A percentile compares a stretch with the other conserved stretches of the same genome.
Conservation (phyloP, 1,139 yeast species). For the Hemisphaericaspora lyxosophila region DNA sequence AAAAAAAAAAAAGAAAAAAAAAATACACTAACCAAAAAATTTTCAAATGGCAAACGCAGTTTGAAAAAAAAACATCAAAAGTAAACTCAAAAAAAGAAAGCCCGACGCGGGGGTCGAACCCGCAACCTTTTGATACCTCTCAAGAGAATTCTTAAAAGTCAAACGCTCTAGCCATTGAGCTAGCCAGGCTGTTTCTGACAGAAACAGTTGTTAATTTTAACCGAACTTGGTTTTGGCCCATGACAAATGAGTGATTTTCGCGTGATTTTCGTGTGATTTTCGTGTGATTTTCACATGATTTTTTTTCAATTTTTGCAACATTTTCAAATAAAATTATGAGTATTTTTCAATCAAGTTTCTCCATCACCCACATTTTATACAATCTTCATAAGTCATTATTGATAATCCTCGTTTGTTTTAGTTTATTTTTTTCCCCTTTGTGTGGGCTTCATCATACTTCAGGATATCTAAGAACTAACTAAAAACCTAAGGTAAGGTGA, state of each 20-base stretch:
- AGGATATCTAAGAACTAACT: no score
- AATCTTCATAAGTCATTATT: no score
- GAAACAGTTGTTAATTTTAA: background rate
- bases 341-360: no score
- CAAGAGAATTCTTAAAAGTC: conserved; percentile 31
- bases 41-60: conserved; percentile 1
- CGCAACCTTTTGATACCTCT: conserved; percentile 43
- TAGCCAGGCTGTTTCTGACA: conserved; percentile 33
- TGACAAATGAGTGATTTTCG: background rate
- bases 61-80: background rate
- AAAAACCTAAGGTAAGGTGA: no score
- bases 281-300: background rate
- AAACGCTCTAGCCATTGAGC: conserved; percentile 51
- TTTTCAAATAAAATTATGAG: background rate
- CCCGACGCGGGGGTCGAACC: conserved; percentile 54
- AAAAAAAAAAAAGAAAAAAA: background rate
- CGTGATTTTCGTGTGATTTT: background rate
- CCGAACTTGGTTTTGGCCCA: background rate
- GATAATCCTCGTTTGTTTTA: no score
- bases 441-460: no score
- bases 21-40: conserved; percentile 1
- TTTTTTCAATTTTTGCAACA: background rate
- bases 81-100: conserved; percentile 19
- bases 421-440: no score
- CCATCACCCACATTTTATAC: no score